Evolutionary conservation across 1,284 basidiomycete genomes (phyloP).

Genomic region (Cutaneotrichosporon sp.): DNA sequence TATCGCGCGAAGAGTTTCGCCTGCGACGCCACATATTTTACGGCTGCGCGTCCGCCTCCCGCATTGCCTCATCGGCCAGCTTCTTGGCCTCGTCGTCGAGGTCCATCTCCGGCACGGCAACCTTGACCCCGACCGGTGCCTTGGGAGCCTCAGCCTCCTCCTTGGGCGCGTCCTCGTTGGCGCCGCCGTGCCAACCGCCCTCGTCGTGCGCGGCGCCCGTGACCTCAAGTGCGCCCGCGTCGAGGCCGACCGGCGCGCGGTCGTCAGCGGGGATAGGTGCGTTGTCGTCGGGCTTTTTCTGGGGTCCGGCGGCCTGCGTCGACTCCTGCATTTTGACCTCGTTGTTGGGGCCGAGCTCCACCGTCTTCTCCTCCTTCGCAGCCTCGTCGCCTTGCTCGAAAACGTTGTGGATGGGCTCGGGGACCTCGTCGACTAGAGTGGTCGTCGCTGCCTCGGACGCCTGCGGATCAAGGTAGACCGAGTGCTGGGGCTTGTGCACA

Average conservation of each 20-base stretch:
- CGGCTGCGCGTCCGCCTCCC: no score
- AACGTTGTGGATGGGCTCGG: slow-evolving; percentile 46
- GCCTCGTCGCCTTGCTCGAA: slow-evolving; percentile 39
- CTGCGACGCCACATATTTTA: no score
- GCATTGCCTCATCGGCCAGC: slow-evolving; percentile 33
- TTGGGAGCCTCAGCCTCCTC: slow-evolving; percentile 4
- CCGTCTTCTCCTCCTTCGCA: slow-evolving; percentile 43
- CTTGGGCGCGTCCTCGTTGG: slow-evolving; percentile 36
- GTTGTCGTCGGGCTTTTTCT: background rate
- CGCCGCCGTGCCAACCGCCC: slow-evolving; percentile 49
- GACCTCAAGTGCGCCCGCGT: slow-evolving; percentile 44
- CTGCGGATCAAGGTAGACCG: slow-evolving; percentile 25
- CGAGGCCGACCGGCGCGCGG: slow-evolving; percentile 45
- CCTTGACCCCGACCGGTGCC: slow-evolving; percentile 21
- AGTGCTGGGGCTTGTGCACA: slow-evolving; percentile 18
- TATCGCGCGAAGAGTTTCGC: no score
- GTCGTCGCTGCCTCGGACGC: slow-evolving; percentile 28
- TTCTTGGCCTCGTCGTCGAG: slow-evolving; percentile 37
- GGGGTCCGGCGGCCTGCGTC: slow-evolving; percentile 13
- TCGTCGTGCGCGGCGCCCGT: slow-evolving; percentile 37
- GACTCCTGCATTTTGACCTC: slow-evolving; percentile 41
- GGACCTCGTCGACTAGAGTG: slow-evolving; percentile 35
- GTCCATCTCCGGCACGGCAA: slow-evolving; percentile 29
- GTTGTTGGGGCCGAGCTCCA: slow-evolving; percentile 38
- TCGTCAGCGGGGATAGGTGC: slow-evolving; percentile 33